Evolutionary conservation across 1,284 basidiomycete species (phyloP).

Genomic region (Moesziomyces globuligerus): DNA sequence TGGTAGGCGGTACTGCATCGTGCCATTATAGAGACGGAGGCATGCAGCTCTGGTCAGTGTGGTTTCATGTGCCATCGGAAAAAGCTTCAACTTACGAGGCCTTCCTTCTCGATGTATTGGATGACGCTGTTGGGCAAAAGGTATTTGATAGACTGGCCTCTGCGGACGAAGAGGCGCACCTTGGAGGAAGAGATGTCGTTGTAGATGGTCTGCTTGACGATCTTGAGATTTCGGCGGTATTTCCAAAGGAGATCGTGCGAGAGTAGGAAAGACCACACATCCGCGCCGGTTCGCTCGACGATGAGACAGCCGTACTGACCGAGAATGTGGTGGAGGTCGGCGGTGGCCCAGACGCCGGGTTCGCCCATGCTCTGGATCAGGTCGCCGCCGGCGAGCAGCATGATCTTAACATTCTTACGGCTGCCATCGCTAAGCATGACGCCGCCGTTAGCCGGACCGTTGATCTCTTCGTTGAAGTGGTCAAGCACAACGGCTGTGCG

Average conservation of each 20-base stretch:
- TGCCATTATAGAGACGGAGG: neutral
- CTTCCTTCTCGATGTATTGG: constrained; percentile 88
- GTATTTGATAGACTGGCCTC: constrained; percentile 93
- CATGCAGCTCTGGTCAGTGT: neutral
- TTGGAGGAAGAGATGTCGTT: constrained; percentile 86
- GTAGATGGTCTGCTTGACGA: constrained; percentile 88
- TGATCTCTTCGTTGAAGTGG: constrained; percentile 93
- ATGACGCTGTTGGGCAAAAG: constrained; percentile 90
- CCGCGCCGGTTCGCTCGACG: constrained; percentile 92
- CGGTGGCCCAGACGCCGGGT: constrained; percentile 96
- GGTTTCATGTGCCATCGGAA: too few relatives aligned
- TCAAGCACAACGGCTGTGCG: constrained; percentile 95
- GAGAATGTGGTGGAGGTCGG: constrained; percentile 95
- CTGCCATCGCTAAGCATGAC: constrained; percentile 59
- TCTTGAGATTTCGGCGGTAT: constrained; percentile 83
- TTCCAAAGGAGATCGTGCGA: constrained; percentile 72
- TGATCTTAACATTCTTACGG: constrained; percentile 72
- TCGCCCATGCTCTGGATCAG: constrained; percentile 98
- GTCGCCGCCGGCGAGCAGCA: constrained; percentile 96
- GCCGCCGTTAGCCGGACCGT: constrained; percentile 70
- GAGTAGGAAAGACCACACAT: constrained; percentile 76
- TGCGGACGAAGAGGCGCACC: constrained; percentile 80
- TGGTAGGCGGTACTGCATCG: constrained; percentile 30
- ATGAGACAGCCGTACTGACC: constrained; percentile 94
- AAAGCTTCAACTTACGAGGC: constrained; percentile 63